A percentile compares a stretch with the other conserved stretches of the same genome.
These are phyloP conservation scores for Xylaria sp. DNA, from an alignment of 2,329 filamentous ascomycete species.

Conservation along the genomic window DNA sequence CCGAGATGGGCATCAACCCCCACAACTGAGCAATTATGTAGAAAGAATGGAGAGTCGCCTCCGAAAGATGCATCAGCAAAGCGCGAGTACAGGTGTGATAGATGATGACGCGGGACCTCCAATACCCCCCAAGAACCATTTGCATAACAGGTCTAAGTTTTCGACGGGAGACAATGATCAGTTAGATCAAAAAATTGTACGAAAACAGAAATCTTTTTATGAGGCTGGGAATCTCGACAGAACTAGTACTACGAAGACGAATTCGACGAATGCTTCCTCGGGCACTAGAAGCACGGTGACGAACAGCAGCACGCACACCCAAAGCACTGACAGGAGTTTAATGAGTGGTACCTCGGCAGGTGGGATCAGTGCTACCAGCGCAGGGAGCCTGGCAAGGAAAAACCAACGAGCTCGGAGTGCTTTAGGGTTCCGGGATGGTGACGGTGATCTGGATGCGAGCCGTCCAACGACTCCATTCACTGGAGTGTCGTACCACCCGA, in stretches of 20 bases:
- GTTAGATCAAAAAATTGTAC: constrained; percentile 50
- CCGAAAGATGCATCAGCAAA: constrained; percentile 68
- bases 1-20: constrained; percentile 58
- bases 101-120: constrained; percentile 50
- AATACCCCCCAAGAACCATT: constrained; percentile 51
- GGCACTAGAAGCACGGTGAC: constrained; percentile 70
- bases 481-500: constrained; percentile 88
- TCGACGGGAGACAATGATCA: constrained; percentile 51
- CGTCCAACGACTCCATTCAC: constrained; percentile 69
- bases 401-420: constrained; percentile 67
- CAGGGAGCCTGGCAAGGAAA: constrained; percentile 85
- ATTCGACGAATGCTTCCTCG: constrained; percentile 75
- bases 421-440: constrained; percentile 60
- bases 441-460: constrained; percentile 48
- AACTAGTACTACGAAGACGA: constrained; percentile 88
- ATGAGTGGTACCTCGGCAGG: constrained; percentile 95
- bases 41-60: constrained; percentile 88
- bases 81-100: constrained; percentile 44
- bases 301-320: constrained; percentile 68
- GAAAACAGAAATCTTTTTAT: constrained; percentile 74
- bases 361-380: constrained; percentile 91
- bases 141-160: constrained; percentile 60
- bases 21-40: constrained; percentile 83
- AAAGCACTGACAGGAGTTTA: constrained; percentile 79
- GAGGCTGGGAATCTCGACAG: constrained; percentile 76